Percentiles rank a stretch among this genome's conserved stretches.
Conservation (phyloP, 2,329 filamentous ascomycete genomes). For the Pseudogymnoascus sp. region DNA sequence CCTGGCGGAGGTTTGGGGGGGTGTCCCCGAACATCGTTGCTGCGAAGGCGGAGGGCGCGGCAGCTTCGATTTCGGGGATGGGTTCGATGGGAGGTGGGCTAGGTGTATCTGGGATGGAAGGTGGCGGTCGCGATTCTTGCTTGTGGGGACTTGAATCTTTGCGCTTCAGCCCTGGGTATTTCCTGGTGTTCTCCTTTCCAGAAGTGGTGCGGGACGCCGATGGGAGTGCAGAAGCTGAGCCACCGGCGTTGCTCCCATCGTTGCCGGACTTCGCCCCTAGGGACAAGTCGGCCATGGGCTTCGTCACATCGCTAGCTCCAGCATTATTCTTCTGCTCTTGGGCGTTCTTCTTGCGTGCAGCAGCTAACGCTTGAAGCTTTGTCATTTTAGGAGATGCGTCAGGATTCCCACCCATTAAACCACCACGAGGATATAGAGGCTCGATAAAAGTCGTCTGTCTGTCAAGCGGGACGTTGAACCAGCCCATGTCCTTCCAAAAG, state of each 20-base stretch:
- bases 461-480: constrained; percentile 63
- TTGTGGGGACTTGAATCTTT: constrained; percentile 27
- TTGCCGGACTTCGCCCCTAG: background rate
- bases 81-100: constrained; percentile 8
- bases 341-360: constrained; percentile 75
- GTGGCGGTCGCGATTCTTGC: constrained; percentile 16
- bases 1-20: constrained; percentile 13
- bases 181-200: constrained; percentile 12
- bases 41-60: constrained; percentile 32
- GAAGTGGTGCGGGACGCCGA: background rate
- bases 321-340: constrained; percentile 43
- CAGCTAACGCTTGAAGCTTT: constrained; percentile 84
- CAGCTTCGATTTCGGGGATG: constrained; percentile 21
- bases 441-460: constrained; percentile 59
- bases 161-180: constrained; percentile 26
- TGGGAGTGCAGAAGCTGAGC: background rate
- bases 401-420: constrained; percentile 70
- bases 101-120: constrained; percentile 8
- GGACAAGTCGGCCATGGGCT: constrained; percentile 20
- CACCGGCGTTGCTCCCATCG: background rate
- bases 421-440: constrained; percentile 48
- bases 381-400: constrained; percentile 63
- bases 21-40: constrained; percentile 34
- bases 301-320: constrained; percentile 17
- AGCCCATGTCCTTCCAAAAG: constrained; percentile 79